phyloP scores from a whole-genome alignment of 1,284 basidiomycete species.

The Takashimella koratensis region DNA sequence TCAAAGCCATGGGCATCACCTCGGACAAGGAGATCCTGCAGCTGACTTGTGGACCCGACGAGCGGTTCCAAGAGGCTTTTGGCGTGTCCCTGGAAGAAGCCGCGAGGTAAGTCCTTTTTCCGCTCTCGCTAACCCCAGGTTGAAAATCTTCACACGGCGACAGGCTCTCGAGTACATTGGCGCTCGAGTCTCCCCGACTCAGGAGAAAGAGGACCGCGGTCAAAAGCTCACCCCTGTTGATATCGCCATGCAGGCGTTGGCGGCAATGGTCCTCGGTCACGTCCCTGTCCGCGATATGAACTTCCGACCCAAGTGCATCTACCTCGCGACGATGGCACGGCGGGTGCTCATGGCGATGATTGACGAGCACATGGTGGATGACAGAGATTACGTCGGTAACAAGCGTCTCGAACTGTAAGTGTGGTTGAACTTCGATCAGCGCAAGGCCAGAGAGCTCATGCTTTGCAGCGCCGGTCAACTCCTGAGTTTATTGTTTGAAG shows the following conservation, averaged over 20 bases:
- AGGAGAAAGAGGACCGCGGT: slow-evolving; percentile 56
- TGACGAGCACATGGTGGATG: slow-evolving; percentile 95
- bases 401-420: slow-evolving; percentile 94
- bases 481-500: slow-evolving; percentile 92
- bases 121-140: slow-evolving; percentile 28
- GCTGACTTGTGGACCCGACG: slow-evolving; percentile 87
- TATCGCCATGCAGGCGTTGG: slow-evolving; percentile 92
- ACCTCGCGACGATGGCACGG: slow-evolving; percentile 96
- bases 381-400: slow-evolving; percentile 98
- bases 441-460: neutral
- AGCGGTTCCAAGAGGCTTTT: slow-evolving; percentile 83
- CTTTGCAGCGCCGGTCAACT: slow-evolving; percentile 82
- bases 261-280: slow-evolving; percentile 95
- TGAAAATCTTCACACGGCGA: slow-evolving; percentile 85
- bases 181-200: slow-evolving; percentile 72
- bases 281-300: slow-evolving; percentile 89
- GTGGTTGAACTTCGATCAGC: slow-evolving; percentile 2
- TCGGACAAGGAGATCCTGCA: slow-evolving; percentile 98
- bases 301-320: slow-evolving; percentile 92
- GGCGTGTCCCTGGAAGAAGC: slow-evolving; percentile 93
- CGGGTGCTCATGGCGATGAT: slow-evolving; percentile 95
- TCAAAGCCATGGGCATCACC: slow-evolving; percentile 94
- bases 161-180: slow-evolving; percentile 98
- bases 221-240: slow-evolving; percentile 84
- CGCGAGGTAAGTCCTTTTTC: slow-evolving; percentile 55